Percentiles rank a stretch among this genome's conserved stretches.
Conservation (phyloP, 768 basidiomycete species). For the Agaricus blazei region DNA sequence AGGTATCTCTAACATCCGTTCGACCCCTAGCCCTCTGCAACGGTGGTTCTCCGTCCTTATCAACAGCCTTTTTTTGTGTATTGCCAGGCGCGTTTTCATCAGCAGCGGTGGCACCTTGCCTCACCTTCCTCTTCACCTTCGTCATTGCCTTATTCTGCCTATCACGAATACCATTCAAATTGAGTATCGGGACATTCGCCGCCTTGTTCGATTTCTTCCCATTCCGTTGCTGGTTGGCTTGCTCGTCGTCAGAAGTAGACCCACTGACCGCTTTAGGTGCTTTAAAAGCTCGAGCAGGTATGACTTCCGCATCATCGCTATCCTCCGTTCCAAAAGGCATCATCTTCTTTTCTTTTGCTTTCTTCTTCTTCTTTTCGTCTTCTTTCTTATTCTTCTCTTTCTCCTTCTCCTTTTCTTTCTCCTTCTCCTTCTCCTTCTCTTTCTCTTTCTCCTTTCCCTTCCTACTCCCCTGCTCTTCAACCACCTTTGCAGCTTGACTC, state of each 20-base stretch:
- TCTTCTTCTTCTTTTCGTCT: neutral
- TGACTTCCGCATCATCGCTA: slow-evolving; percentile 7
- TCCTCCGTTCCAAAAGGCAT: slow-evolving; percentile 10
- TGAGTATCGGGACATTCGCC: neutral
- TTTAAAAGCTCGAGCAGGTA: neutral
- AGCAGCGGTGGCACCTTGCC: slow-evolving; percentile 4
- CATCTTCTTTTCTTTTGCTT: slow-evolving; percentile 11
- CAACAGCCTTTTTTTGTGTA: neutral
- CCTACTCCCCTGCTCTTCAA: neutral
- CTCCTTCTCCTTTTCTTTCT: slow-evolving; percentile 2
- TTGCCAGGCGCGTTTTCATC: neutral
- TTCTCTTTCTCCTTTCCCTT: neutral
- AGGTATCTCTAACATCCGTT: slow-evolving; percentile 3
- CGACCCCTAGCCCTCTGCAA: slow-evolving; percentile 19
- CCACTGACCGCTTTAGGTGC: neutral
- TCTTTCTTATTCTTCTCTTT: neutral
- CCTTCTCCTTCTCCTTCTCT: neutral
- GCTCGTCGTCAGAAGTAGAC: neutral
- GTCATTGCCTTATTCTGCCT: slow-evolving; percentile 17
- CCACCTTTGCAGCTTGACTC: neutral
- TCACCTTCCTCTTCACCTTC: slow-evolving; percentile 20
- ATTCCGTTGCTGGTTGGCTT: neutral
- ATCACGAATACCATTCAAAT: neutral
- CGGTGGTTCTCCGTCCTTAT: slow-evolving; percentile 17
- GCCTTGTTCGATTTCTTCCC: neutral